phyloP scores from a whole-genome alignment of 1,139 yeast genomes.

The Pichia sp. region DNA sequence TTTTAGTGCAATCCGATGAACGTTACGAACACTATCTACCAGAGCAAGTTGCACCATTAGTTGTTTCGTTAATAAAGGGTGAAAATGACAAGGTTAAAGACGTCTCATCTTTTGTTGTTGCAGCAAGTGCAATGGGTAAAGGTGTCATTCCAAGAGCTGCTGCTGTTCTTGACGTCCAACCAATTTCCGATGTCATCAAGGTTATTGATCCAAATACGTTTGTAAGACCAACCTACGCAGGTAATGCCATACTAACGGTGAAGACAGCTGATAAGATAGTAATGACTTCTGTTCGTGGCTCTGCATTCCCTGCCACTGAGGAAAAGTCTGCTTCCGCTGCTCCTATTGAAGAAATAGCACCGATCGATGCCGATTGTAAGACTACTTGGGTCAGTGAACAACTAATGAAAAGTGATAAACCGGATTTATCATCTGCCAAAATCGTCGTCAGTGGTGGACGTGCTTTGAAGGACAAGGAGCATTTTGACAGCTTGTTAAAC shows the following conservation, averaged over 20 bases:
- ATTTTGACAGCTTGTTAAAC: constrained; percentile 68
- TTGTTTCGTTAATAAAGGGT: constrained; percentile 42
- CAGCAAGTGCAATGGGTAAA: constrained; percentile 86
- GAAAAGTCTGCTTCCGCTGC: constrained; percentile 36
- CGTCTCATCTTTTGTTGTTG: constrained; percentile 68
- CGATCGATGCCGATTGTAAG: constrained; percentile 36
- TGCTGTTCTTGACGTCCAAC: constrained; percentile 82
- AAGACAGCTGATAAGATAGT: constrained; percentile 62
- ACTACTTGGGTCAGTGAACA: constrained; percentile 68
- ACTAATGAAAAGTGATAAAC: constrained; percentile 75
- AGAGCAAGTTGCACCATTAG: constrained; percentile 59
- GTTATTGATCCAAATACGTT: constrained; percentile 64
- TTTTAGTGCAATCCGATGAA: constrained; percentile 47
- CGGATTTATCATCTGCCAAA: constrained; percentile 82
- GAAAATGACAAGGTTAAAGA: constrained; percentile 45
- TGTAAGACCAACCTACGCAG: constrained; percentile 93
- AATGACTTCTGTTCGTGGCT: constrained; percentile 73
- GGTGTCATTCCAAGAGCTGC: constrained; percentile 82
- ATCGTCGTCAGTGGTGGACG: constrained; percentile 90
- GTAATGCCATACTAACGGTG: constrained; percentile 85
- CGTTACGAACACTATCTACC: constrained; percentile 58
- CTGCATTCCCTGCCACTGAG: constrained; percentile 69
- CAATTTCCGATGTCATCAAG: constrained; percentile 73
- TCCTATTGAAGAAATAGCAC: constrained; percentile 48
- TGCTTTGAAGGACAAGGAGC: constrained; percentile 86